A percentile compares a stretch with the other conserved stretches of the same genome.
Conservation (phyloP, 1,284 basidiomycete species). For the Trametes versicolor region DNA sequence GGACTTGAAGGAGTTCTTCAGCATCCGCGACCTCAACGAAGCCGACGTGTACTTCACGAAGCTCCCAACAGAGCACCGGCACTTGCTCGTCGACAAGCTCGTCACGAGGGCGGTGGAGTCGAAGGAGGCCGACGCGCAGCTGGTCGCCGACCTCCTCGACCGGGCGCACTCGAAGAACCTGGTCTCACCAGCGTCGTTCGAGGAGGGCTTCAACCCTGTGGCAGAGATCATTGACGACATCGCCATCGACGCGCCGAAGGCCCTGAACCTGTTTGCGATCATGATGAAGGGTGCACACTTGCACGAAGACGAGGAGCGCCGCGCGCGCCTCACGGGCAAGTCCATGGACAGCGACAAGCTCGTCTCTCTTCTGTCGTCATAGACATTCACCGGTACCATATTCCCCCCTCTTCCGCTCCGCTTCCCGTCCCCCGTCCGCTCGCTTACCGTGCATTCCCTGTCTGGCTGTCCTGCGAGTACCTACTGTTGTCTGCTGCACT, state of each 20-base stretch:
- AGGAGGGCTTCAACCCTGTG: slow-evolving; percentile 69
- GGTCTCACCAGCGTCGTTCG: slow-evolving; percentile 66
- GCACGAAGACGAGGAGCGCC: slow-evolving; percentile 70
- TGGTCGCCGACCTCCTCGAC: slow-evolving; percentile 77
- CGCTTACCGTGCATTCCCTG: slow-evolving; percentile 13
- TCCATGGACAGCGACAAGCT: slow-evolving; percentile 67
- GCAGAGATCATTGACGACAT: slow-evolving; percentile 88
- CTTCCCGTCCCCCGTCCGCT: slow-evolving; percentile 3
- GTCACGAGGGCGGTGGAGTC: slow-evolving; percentile 78
- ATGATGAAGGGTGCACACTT: slow-evolving; percentile 74
- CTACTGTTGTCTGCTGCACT: slow-evolving; percentile 32
- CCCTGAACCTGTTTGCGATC: slow-evolving; percentile 78
- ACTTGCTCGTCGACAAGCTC: slow-evolving; percentile 78
- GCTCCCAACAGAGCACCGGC: slow-evolving; percentile 72
- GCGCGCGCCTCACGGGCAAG: slow-evolving; percentile 64
- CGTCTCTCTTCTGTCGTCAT: slow-evolving; percentile 62
- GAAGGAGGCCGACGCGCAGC: slow-evolving; percentile 86
- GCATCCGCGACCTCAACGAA: slow-evolving; percentile 83
- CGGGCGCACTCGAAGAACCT: slow-evolving; percentile 64
- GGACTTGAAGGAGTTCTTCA: slow-evolving; percentile 82
- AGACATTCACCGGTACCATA: slow-evolving; percentile 42
- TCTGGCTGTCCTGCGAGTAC: slow-evolving; percentile 24
- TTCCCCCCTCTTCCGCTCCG: slow-evolving; percentile 11
- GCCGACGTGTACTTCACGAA: slow-evolving; percentile 86
- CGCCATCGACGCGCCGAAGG: slow-evolving; percentile 89